These are phyloP conservation scores for Arthrobotrys megalospora DNA, from an alignment of 2,329 filamentous ascomycete genomes.

Conservation along the genomic window DNA sequence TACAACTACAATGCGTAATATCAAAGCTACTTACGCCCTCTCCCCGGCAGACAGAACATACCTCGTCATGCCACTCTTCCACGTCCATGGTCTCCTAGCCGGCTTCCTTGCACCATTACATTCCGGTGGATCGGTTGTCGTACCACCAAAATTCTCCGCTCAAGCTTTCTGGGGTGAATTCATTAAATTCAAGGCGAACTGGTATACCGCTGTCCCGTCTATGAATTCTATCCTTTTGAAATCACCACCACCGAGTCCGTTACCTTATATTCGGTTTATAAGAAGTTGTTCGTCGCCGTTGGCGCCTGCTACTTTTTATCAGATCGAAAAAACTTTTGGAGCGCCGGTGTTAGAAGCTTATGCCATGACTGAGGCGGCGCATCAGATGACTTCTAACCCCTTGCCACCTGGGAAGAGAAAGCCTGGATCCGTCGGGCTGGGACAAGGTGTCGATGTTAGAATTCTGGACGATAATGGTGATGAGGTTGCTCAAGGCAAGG, in stretches of 20 bases:
- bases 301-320: constrained; percentile 84
- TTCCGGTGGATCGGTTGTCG: constrained; percentile 83
- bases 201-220: constrained; percentile 91
- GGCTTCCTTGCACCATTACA: constrained; percentile 83
- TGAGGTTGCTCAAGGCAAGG: constrained; percentile 76
- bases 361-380: constrained; percentile 91
- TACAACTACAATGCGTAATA: constrained; percentile 87
- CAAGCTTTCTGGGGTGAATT: constrained; percentile 87
- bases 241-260: constrained; percentile 77
- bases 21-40: constrained; percentile 82
- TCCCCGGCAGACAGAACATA: constrained; percentile 81
- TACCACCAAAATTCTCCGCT: constrained; percentile 84
- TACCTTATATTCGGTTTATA: constrained; percentile 85
- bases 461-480: constrained; percentile 80
- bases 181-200: constrained; percentile 80
- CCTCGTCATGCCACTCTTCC: constrained; percentile 88
- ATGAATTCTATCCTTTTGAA: constrained; percentile 91
- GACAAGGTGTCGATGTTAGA: constrained; percentile 84
- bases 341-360: constrained; percentile 91
- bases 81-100: constrained; percentile 89
- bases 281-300: constrained; percentile 88
- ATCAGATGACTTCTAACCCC: constrained; percentile 86
- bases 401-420: constrained; percentile 80
- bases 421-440: constrained; percentile 85
- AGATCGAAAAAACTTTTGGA: constrained; percentile 81